Percentiles rank a stretch among this genome's conserved stretches.
phyloP scores from a whole-genome alignment of 1,139 yeast genomes.

The Blastobotrys apis region DNA sequence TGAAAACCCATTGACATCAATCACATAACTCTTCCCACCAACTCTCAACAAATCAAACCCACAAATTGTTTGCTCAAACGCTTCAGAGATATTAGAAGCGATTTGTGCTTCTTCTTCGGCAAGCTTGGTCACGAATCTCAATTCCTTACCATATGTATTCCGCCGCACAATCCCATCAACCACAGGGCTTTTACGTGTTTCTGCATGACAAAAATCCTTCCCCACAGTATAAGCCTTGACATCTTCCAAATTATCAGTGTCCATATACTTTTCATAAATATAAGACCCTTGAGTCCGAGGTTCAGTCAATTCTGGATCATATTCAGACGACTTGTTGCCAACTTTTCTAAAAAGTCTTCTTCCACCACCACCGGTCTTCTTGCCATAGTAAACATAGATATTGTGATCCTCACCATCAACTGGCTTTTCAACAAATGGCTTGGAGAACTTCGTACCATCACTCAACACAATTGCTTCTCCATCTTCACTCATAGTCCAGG shows the following conservation, averaged over 20 bases:
- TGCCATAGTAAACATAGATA: constrained; percentile 86
- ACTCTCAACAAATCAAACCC: constrained; percentile 94
- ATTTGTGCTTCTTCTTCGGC: constrained; percentile 68
- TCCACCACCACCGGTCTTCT: constrained; percentile 95
- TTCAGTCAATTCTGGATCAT: constrained; percentile 67
- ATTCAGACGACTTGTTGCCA: constrained; percentile 95
- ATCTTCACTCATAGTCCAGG: constrained; percentile 76
- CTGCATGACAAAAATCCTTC: constrained; percentile 87
- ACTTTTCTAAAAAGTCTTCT: constrained; percentile 89
- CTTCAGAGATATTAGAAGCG: constrained; percentile 70
- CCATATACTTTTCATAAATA: constrained; percentile 93
- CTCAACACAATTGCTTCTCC: constrained; percentile 67
- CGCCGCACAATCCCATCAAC: constrained; percentile 98
- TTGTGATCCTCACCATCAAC: constrained; percentile 99
- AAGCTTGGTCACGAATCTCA: constrained; percentile 80
- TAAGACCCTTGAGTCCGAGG: constrained; percentile 91
- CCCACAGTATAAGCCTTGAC: constrained; percentile 99
- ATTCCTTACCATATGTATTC: constrained; percentile 96
- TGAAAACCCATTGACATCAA: constrained; percentile 97
- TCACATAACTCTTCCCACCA: constrained; percentile 82
- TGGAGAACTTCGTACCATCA: constrained; percentile 63
- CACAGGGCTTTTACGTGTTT: constrained; percentile 96
- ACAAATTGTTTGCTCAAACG: constrained; percentile 93
- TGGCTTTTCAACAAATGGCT: constrained; percentile 97
- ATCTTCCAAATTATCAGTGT: constrained; percentile 96